These are phyloP conservation scores for Drechmeria coniospora DNA, from an alignment of 2,329 filamentous ascomycete genomes.

Conservation along the genomic window DNA sequence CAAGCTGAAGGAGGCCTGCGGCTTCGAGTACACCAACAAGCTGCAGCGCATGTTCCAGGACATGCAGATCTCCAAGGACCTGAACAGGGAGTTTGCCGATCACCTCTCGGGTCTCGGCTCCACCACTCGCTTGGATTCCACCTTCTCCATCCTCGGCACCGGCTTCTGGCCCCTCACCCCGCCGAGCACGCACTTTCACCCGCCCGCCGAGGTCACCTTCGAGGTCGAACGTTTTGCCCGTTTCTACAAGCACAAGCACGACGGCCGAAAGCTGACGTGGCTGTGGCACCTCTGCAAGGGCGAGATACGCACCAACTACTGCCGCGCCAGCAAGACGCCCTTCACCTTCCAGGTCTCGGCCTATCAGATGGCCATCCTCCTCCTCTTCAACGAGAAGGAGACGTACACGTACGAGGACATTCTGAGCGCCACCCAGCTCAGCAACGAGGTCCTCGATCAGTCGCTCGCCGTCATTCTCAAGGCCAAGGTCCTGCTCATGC, in stretches of 20 bases:
- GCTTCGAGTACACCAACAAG: constrained; percentile 99
- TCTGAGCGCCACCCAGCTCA: constrained; percentile 62
- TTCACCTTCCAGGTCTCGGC: constrained; percentile 96
- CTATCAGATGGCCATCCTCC: constrained; percentile 91
- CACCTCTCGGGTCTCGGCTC: constrained; percentile 41
- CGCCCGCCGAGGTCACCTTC: constrained; percentile 68
- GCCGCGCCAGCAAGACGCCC: constrained; percentile 74
- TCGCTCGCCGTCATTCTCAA: constrained; percentile 78
- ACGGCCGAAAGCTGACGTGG: constrained; percentile 92
- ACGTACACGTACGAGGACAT: constrained; percentile 80
- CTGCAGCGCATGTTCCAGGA: constrained; percentile 99
- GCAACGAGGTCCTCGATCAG: constrained; percentile 70
- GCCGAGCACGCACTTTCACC: constrained; percentile 75
- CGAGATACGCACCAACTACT: constrained; percentile 86
- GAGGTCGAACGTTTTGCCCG: constrained; percentile 80
- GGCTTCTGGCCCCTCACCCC: constrained; percentile 92
- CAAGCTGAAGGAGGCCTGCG: constrained; percentile 96
- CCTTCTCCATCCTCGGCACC: constrained; percentile 86
- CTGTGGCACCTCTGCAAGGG: constrained; percentile 97
- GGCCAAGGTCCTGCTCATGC: constrained; percentile 71
- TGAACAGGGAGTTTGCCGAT: constrained; percentile 80
- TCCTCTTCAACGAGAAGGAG: constrained; percentile 89
- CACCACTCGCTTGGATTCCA: constrained; percentile 62
- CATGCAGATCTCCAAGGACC: constrained; percentile 96
- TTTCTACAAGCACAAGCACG: constrained; percentile 95